Percentiles rank a stretch among this genome's conserved stretches.
Evolutionary conservation across 768 basidiomycete species (phyloP).

Genomic region (Phanerodontia chrysosporium): DNA sequence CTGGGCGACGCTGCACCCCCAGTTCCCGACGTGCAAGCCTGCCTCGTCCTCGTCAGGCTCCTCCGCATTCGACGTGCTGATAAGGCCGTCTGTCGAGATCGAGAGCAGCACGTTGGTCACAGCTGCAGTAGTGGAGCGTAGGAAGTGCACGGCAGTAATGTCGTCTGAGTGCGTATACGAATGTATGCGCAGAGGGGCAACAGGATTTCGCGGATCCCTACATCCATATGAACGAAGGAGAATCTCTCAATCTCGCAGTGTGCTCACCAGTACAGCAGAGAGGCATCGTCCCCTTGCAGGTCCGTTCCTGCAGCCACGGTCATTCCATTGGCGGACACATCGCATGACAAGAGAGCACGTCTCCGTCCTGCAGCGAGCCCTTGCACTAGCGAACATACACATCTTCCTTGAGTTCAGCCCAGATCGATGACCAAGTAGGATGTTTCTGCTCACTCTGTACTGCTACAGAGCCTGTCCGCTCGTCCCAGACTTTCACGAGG

Average conservation of each 20-base stretch:
- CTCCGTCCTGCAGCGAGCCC: slow-evolving; percentile 13
- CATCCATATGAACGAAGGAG: not conserved
- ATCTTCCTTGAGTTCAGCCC: slow-evolving; percentile 26
- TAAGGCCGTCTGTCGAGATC: slow-evolving; percentile 78
- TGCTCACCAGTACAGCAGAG: slow-evolving; percentile 77
- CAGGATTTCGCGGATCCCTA: slow-evolving; percentile 85
- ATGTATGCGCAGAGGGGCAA: slow-evolving; percentile 67
- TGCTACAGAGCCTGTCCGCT: slow-evolving; percentile 44
- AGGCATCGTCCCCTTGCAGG: slow-evolving; percentile 74
- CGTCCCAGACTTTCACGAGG: slow-evolving; percentile 71
- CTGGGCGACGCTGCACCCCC: slow-evolving; percentile 78
- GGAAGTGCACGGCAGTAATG: slow-evolving; percentile 71
- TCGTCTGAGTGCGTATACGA: slow-evolving; percentile 91
- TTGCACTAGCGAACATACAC: slow-evolving; percentile 18
- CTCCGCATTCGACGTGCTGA: slow-evolving; percentile 64
- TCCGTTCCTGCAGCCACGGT: slow-evolving; percentile 83
- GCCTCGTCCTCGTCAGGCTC: slow-evolving; percentile 91
- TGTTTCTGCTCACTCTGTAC: slow-evolving; percentile 53
- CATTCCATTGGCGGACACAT: slow-evolving; percentile 64
- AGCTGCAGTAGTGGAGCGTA: slow-evolving; percentile 8
- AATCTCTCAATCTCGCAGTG: slow-evolving; percentile 2
- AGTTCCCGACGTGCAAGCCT: slow-evolving; percentile 74
- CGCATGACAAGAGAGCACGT: slow-evolving; percentile 55
- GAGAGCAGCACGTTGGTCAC: slow-evolving; percentile 58
- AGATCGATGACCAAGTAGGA: slow-evolving; percentile 3